Percentiles rank a stretch among this genome's conserved stretches.
phyloP scores from a whole-genome alignment of 495 filamentous ascomycete genomes.

The Sordaria brevicollis region DNA sequence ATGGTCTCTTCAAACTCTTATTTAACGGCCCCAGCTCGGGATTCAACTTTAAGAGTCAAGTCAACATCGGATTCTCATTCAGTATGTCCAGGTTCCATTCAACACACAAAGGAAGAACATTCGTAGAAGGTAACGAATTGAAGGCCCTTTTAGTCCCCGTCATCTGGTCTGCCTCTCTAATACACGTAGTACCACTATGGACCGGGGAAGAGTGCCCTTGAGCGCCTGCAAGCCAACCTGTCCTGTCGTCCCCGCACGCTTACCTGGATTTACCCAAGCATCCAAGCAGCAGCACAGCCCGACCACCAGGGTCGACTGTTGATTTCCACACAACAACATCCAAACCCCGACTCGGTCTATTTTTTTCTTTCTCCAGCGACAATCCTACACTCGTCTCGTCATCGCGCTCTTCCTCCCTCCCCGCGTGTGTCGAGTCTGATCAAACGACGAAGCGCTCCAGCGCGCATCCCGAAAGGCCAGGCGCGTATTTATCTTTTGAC shows the following conservation, averaged over 20 bases:
- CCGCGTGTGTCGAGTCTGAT: not conserved
- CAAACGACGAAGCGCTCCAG: not conserved
- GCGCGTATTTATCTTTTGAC: not conserved
- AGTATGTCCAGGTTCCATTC: too few relatives aligned
- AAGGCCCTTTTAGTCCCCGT: too few relatives aligned
- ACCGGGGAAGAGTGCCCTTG: not conserved
- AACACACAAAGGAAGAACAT: too few relatives aligned
- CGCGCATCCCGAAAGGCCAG: not conserved
- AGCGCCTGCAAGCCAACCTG: not conserved
- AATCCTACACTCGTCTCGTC: not conserved
- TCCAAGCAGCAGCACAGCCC: not conserved
- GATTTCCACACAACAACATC: not conserved
- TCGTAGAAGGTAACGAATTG: too few relatives aligned
- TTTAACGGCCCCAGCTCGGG: too few relatives aligned
- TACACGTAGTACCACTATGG: too few relatives aligned
- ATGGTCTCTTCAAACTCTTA: too few relatives aligned
- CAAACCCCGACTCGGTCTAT: not conserved
- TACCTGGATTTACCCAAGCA: not conserved
- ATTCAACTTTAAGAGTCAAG: too few relatives aligned
- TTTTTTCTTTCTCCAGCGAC: not conserved
- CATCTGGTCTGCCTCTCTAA: too few relatives aligned
- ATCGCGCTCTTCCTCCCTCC: not conserved
- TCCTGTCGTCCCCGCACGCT: not conserved
- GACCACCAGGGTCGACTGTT: not conserved
- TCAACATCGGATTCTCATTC: too few relatives aligned